phyloP scores from a whole-genome alignment of 257 asterid species.

The Nicotiana otophora region DNA sequence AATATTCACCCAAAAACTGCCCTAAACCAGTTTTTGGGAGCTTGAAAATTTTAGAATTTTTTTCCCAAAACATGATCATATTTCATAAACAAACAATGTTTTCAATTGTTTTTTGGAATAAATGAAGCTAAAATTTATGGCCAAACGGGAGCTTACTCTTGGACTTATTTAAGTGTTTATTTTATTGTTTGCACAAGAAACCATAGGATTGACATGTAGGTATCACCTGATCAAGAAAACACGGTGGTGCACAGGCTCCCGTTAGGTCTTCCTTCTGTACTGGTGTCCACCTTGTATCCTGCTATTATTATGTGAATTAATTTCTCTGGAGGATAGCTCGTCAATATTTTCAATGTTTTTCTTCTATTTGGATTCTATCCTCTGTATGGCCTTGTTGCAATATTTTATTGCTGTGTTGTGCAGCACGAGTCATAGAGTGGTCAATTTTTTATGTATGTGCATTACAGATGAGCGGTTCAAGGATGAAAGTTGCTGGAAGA shows the following conservation, averaged over 20 bases:
- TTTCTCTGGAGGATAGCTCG: neutral
- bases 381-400: neutral
- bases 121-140: no score
- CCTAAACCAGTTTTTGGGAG: no score
- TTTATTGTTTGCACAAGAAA: neutral
- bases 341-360: neutral
- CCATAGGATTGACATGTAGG: neutral
- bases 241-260: neutral
- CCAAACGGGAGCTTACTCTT: neutral
- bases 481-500: slow-evolving; percentile 97
- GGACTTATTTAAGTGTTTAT: neutral
- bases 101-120: no score
- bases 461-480: slow-evolving; percentile 84
- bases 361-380: neutral
- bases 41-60: no score
- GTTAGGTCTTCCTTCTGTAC: neutral
- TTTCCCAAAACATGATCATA: no score
- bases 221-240: neutral
- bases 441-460: slow-evolving; percentile 21
- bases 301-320: neutral
- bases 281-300: neutral
- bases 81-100: no score
- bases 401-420: neutral
- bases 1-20: no score
- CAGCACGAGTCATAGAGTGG: slow-evolving; percentile 2